Conservation (phyloP, 495 filamentous ascomycete genomes). For the Daldinia vernicosa region DNA sequence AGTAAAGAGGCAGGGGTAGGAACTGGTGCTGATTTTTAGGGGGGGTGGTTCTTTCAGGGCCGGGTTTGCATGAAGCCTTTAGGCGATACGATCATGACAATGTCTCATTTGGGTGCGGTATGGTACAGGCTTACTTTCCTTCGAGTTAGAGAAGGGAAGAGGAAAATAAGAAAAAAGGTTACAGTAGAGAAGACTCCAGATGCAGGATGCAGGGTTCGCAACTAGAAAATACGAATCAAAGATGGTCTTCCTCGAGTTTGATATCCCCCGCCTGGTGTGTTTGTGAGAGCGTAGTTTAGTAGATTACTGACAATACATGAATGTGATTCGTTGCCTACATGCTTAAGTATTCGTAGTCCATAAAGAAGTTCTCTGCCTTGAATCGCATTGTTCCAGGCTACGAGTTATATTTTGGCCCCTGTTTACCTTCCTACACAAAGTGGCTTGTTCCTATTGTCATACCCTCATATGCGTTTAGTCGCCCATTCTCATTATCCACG, state of each 20-base stretch:
- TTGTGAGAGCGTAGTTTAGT: not conserved
- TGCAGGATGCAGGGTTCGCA: not conserved
- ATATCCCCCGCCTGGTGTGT: not conserved
- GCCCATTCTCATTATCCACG: not conserved
- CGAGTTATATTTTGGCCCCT: not conserved
- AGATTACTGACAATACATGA: not conserved
- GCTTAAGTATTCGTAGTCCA: not conserved
- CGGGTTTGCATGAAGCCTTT: not conserved
- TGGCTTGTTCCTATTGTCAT: too few relatives aligned
- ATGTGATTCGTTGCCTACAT: not conserved
- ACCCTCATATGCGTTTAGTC: not conserved
- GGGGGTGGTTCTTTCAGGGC: not conserved
- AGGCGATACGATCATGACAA: not conserved
- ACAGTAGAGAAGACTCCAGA: conserved; percentile 3
- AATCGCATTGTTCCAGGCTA: not conserved
- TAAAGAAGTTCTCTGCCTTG: not conserved
- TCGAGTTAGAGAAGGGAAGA: not conserved
- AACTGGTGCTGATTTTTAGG: not conserved
- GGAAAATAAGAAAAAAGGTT: not conserved
- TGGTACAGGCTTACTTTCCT: not conserved
- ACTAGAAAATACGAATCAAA: not conserved
- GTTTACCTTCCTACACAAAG: not conserved
- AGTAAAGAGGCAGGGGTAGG: not conserved
- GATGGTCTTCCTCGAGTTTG: not conserved
- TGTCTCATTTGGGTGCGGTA: not conserved